Conservation (phyloP, 345 rosid genomes). For the Eucalyptus brandiana region DNA sequence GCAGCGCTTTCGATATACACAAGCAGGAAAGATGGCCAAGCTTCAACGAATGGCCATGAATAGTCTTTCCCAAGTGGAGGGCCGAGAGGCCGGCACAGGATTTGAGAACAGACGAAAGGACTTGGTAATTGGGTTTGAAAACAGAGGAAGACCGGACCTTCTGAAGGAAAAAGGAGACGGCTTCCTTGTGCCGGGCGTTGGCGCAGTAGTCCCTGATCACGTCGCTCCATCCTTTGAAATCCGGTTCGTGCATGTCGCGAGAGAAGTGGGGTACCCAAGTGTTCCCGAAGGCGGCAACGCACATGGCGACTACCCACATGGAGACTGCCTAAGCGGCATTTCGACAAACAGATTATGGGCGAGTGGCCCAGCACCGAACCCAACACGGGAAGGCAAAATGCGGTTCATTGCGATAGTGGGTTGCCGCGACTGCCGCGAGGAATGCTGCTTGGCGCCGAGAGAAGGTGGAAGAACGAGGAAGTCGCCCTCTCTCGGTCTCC, state of each 20-base stretch:
- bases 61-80: conserved; percentile 30
- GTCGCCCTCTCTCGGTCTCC: not conserved
- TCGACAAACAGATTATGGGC: conserved; percentile 19
- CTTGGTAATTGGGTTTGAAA: conserved; percentile 24
- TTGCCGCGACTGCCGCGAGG: not conserved
- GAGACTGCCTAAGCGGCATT: not conserved
- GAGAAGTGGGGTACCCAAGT: not conserved
- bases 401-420: not conserved
- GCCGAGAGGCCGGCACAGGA: conserved; percentile 42
- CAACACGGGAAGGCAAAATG: not conserved
- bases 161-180: conserved; percentile 18
- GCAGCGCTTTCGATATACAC: conserved; percentile 53
- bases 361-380: not conserved
- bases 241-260: conserved; percentile 19
- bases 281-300: not conserved
- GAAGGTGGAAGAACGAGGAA: not conserved
- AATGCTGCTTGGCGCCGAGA: not conserved
- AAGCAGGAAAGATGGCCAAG: conserved; percentile 40
- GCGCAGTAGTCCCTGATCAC: not conserved
- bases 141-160: conserved; percentile 8
- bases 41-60: conserved; percentile 34
- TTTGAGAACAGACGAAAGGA: conserved; percentile 41
- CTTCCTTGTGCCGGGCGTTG: conserved; percentile 12
- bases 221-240: conserved; percentile 3
- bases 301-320: not conserved